Evolutionary conservation across 2,329 filamentous ascomycete species (phyloP), one percentile per base, ranked within the genome.

Genomic region (Trichoderma oligosporum): DNA sequence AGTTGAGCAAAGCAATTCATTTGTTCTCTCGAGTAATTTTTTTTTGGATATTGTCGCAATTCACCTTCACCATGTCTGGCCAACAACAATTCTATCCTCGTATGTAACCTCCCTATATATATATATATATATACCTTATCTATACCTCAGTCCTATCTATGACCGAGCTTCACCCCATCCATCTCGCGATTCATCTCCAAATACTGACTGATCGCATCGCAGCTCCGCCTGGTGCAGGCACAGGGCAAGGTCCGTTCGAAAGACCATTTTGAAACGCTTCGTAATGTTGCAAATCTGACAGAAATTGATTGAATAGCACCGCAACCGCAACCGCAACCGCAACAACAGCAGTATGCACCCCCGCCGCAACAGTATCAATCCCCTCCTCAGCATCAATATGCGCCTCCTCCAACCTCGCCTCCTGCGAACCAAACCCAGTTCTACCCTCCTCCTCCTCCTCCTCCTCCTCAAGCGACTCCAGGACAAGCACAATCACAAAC

Each of bases 41-140:
- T n/a, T n/a, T n/a, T 18, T 25, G 8, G 4, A 29, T n/a, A 4
- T 16, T 11, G 6, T 6, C 6, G 11, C 27, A 6, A 6, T 18
- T 24, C n/a, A n/a, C n/a, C 48, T 20, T 41, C 24, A 60, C 6
- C 60, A 78, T 79, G 73, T 75, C 75, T 58, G 68, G 67, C 53
- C 69, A 71, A 39, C 66, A 70, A 49, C 73, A 75, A 56, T 80
- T 74, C 63, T 79, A 79, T 65, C 77, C 78, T 60, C 78, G 77
- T 79, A 68, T 66, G 76, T 68, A 49, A n/a, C 20, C 5, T n/a
- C n/a, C n/a, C n/a, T n/a, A n/a, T n/a, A n/a, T n/a, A n/a, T n/a
- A n/a, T n/a, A n/a, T n/a, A n/a, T n/a, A n/a, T n/a, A n/a, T n/a
- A n/a, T n/a, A n/a, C n/a, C n/a, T n/a, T n/a, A n/a, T n/a, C n/a